A percentile compares a stretch with the other conserved stretches of the same genome.
Conservation (phyloP, 2,329 filamentous ascomycete species). For the Fusarium nisikadoi region DNA sequence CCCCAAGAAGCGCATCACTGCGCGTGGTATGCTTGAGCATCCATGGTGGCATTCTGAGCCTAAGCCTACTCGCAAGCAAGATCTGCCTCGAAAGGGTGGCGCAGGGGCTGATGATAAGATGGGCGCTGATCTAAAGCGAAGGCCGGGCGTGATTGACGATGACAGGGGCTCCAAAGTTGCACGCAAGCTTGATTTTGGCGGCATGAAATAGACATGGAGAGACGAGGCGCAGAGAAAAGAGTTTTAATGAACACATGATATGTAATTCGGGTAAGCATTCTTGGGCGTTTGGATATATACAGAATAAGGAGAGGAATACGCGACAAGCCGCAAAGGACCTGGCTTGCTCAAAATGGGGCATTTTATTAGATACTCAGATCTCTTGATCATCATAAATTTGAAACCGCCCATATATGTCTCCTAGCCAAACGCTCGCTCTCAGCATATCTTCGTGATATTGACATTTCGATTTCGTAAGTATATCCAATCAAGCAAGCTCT, state of each 20-base stretch:
- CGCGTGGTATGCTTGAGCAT: conserved; percentile 81
- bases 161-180: conserved; percentile 79
- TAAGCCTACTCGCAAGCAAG: conserved; percentile 81
- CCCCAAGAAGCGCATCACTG: conserved; percentile 84
- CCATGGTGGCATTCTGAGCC: conserved; percentile 88
- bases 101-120: conserved; percentile 79
- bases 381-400: conserved; percentile 27
- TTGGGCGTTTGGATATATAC: conserved; percentile 24
- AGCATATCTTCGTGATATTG: conserved; percentile 26
- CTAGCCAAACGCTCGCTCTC: conserved; percentile 22
- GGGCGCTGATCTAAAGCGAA: conserved; percentile 83
- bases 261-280: conserved; percentile 14
- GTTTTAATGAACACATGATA: conserved; percentile 2
- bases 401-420: conserved; percentile 7
- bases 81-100: conserved; percentile 81
- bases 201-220: conserved; percentile 41
- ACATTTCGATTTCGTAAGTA: conserved; percentile 14
- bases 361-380: conserved; percentile 20
- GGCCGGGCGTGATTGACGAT: conserved; percentile 74
- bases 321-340: neutral
- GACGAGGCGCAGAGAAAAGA: neutral
- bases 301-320: neutral
- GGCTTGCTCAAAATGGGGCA: neutral
- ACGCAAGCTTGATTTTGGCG: conserved; percentile 82
- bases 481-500: conserved; percentile 2